Conservation (phyloP, 1,284 basidiomycete species). For the Coniophora puteana region DNA sequence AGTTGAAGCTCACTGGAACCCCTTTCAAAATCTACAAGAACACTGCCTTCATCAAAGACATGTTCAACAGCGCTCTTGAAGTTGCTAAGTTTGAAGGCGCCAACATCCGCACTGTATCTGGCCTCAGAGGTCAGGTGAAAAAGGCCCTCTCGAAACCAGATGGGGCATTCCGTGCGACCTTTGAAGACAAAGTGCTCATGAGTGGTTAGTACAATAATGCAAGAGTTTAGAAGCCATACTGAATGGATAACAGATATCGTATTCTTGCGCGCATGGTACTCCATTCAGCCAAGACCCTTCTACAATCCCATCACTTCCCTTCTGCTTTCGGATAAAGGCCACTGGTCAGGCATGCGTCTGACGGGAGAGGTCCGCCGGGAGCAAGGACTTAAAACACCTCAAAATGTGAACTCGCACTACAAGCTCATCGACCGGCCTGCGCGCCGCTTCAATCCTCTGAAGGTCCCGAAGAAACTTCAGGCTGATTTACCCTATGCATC, state of each 20-base stretch:
- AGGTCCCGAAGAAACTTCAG: conserved; percentile 87
- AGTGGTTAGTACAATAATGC: conserved; percentile 60
- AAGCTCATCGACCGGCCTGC: conserved; percentile 76
- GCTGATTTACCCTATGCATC: conserved; percentile 87
- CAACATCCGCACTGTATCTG: conserved; percentile 92
- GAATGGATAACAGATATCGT: conserved; percentile 69
- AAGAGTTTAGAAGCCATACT: neutral
- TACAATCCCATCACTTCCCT: conserved; percentile 97
- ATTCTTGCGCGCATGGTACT: conserved; percentile 97
- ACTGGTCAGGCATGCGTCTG: conserved; percentile 92
- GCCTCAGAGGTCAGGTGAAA: conserved; percentile 95
- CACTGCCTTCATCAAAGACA: conserved; percentile 97
- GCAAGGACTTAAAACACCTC: conserved; percentile 80
- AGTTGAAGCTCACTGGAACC: conserved; percentile 92
- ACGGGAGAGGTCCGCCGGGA: conserved; percentile 91
- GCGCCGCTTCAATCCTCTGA: conserved; percentile 90
- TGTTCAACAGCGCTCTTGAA: conserved; percentile 92
- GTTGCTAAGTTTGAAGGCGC: conserved; percentile 99
- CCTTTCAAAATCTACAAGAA: conserved; percentile 99
- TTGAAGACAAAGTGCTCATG: conserved; percentile 97
- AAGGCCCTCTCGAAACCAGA: conserved; percentile 93
- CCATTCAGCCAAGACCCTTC: conserved; percentile 90
- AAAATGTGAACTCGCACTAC: conserved; percentile 86
- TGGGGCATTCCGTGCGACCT: conserved; percentile 93
- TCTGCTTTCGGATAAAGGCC: conserved; percentile 73